phyloP scores from a whole-genome alignment of 352 stramenopile genomes.

The Phytophthora constricta region DNA sequence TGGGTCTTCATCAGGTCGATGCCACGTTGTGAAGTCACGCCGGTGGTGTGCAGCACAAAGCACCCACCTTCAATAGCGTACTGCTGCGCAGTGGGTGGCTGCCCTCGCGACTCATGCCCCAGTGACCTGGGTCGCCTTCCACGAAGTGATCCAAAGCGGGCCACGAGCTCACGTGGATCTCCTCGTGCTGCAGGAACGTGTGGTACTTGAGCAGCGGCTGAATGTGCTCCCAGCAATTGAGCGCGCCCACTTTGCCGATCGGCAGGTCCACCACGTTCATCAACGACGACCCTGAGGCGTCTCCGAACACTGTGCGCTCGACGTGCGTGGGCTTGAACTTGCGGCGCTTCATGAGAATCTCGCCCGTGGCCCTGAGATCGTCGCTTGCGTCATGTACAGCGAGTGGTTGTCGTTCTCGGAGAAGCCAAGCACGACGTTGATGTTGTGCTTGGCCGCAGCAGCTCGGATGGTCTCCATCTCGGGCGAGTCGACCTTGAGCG shows the following conservation, averaged over 20 bases:
- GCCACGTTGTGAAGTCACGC: slow-evolving; percentile 16
- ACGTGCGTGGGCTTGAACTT: slow-evolving; percentile 38
- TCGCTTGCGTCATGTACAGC: slow-evolving; percentile 34
- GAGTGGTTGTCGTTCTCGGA: slow-evolving; percentile 40
- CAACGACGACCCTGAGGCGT: slow-evolving; percentile 25
- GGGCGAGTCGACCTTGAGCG: slow-evolving; percentile 22
- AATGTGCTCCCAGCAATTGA: slow-evolving; percentile 32
- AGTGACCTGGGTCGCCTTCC: slow-evolving; percentile 23
- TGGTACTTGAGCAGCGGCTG: slow-evolving; percentile 37
- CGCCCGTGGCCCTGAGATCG: slow-evolving; percentile 22
- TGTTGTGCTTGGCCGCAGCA: slow-evolving; percentile 24
- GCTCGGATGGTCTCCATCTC: slow-evolving; percentile 36
- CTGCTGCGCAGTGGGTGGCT: slow-evolving; percentile 11
- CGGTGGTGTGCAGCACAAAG: slow-evolving; percentile 26
- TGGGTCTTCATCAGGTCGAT: slow-evolving; percentile 23
- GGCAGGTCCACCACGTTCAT: slow-evolving; percentile 34
- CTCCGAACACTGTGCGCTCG: slow-evolving; percentile 30
- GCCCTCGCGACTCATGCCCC: slow-evolving; percentile 28
- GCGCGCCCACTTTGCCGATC: slow-evolving; percentile 27
- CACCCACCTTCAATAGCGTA: slow-evolving; percentile 30
- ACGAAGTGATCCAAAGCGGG: slow-evolving; percentile 30
- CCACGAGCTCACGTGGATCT: slow-evolving; percentile 31
- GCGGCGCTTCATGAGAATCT: slow-evolving; percentile 34
- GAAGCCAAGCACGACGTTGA: slow-evolving; percentile 36
- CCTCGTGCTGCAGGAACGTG: slow-evolving; percentile 28